Percentiles rank a stretch among this genome's conserved stretches.
phyloP scores from a whole-genome alignment of 306 rosid genomes.

The Morella rubra region DNA sequence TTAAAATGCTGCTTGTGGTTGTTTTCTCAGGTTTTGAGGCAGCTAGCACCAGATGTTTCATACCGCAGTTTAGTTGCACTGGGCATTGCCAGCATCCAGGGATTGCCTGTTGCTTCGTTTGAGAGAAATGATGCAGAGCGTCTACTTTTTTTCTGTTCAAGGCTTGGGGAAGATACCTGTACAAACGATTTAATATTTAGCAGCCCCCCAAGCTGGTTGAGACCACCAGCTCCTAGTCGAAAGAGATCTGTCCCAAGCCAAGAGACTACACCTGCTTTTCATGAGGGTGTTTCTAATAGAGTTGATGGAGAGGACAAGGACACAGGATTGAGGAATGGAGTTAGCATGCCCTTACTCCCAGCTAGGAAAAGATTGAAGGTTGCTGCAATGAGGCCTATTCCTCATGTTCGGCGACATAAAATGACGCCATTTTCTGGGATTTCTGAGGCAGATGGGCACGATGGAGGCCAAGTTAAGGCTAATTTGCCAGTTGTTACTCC shows the following conservation, averaged over 20 bases:
- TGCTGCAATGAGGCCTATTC: slow-evolving; percentile 97
- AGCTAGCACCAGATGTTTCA: slow-evolving; percentile 90
- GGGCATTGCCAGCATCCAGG: slow-evolving; percentile 94
- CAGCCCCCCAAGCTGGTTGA: slow-evolving; percentile 76
- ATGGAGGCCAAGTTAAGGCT: slow-evolving; percentile 68
- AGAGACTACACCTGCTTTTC: slow-evolving; percentile 40
- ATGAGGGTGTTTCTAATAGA: slow-evolving; percentile 33
- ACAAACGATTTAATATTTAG: slow-evolving; percentile 43
- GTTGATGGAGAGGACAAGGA: slow-evolving; percentile 51
- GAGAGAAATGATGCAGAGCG: slow-evolving; percentile 97
- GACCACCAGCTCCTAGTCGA: slow-evolving; percentile 91
- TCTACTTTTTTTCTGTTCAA: slow-evolving; percentile 78
- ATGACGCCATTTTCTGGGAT: slow-evolving; percentile 81
- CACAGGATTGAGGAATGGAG: slow-evolving; percentile 55
- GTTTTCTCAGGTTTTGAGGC: slow-evolving; percentile 85
- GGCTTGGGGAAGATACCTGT: slow-evolving; percentile 39
- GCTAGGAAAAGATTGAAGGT: slow-evolving; percentile 83
- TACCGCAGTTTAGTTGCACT: slow-evolving; percentile 90
- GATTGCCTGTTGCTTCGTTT: slow-evolving; percentile 89
- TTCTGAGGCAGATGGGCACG: slow-evolving; percentile 60
- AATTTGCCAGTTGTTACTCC: slow-evolving; percentile 55
- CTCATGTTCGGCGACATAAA: slow-evolving; percentile 78
- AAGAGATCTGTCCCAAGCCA: slow-evolving; percentile 58
- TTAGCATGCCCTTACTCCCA: slow-evolving; percentile 53
- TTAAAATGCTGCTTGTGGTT: slow-evolving; percentile 20